Evolutionary conservation across 148 eudicot genomes (phyloP).

Genomic region (Persicaria tinctoria): DNA sequence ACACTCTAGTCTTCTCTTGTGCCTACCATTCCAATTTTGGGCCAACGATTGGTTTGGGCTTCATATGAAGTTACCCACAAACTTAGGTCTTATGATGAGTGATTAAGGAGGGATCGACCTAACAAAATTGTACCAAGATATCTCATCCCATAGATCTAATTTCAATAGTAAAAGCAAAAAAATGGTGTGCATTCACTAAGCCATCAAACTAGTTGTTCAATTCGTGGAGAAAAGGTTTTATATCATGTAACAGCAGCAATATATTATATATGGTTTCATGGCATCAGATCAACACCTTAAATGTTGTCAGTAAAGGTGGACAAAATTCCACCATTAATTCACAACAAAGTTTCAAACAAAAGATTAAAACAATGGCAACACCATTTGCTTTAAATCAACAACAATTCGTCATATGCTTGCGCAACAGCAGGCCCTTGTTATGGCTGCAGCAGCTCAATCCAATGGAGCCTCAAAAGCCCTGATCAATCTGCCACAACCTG

Average conservation of each 20-base stretch:
- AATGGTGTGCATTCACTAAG: neutral
- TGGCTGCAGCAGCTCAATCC: slow-evolving; percentile 87
- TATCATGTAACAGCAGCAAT: neutral
- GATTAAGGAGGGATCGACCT: too few species aligned
- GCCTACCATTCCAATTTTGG: too few species aligned
- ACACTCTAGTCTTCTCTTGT: too few species aligned
- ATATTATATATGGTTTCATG: neutral
- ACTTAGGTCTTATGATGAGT: too few species aligned
- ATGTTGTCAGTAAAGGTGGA: neutral
- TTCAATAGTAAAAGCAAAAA: neutral
- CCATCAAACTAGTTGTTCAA: neutral
- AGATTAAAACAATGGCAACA: neutral
- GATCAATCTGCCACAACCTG: slow-evolving; percentile 42
- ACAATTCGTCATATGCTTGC: slow-evolving; percentile 58
- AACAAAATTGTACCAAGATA: too few species aligned
- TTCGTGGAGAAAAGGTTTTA: neutral
- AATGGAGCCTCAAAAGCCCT: slow-evolving; percentile 45
- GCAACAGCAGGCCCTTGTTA: slow-evolving; percentile 82
- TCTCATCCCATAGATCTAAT: neutral
- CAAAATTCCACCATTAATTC: neutral
- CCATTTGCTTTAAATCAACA: slow-evolving; percentile 11
- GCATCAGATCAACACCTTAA: neutral
- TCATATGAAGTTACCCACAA: too few species aligned
- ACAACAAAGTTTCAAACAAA: neutral
- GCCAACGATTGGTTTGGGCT: too few species aligned